A percentile compares a stretch with the other conserved stretches of the same genome.
Evolutionary conservation across 495 filamentous ascomycete species (phyloP).

Genomic region (Lasiosphaeriaceae sp.): DNA sequence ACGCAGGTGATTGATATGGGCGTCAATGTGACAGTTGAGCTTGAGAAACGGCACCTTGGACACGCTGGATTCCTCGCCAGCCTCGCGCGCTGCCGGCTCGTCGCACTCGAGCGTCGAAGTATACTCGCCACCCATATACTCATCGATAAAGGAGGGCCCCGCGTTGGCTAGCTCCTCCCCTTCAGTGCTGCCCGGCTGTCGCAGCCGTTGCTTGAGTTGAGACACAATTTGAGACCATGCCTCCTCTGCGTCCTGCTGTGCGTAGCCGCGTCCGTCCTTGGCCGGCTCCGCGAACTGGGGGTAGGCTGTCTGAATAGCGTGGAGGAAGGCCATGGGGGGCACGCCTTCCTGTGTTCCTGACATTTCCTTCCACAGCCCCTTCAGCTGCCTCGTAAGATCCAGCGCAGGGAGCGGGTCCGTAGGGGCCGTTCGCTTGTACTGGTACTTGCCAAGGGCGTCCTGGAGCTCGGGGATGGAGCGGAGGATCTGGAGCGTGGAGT

Average conservation of each 20-base stretch:
- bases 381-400: slow-evolving; percentile 76
- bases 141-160: slow-evolving; percentile 76
- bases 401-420: slow-evolving; percentile 36
- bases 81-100: slow-evolving; percentile 71
- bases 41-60: slow-evolving; percentile 80
- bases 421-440: slow-evolving; percentile 25
- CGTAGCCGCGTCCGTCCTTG: slow-evolving; percentile 75
- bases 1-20: slow-evolving; percentile 78
- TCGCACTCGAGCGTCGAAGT: slow-evolving; percentile 75
- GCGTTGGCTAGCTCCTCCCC: slow-evolving; percentile 20
- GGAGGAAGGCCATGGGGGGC: slow-evolving; percentile 78
- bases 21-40: slow-evolving; percentile 89
- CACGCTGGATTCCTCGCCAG: slow-evolving; percentile 63
- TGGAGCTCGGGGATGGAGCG: slow-evolving; percentile 89
- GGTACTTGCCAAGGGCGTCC: slow-evolving; percentile 69
- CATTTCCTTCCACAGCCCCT: slow-evolving; percentile 92
- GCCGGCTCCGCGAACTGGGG: slow-evolving; percentile 93
- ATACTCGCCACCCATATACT: slow-evolving; percentile 81
- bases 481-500: slow-evolving; percentile 89
- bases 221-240: slow-evolving; percentile 95
- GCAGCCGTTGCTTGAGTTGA: slow-evolving; percentile 80
- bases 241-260: slow-evolving; percentile 97
- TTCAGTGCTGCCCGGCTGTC: slow-evolving; percentile 61
- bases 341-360: slow-evolving; percentile 85
- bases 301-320: slow-evolving; percentile 72